Evolutionary conservation across 1,284 basidiomycete genomes (phyloP).

Genomic region (Blastosporella zonata): DNA sequence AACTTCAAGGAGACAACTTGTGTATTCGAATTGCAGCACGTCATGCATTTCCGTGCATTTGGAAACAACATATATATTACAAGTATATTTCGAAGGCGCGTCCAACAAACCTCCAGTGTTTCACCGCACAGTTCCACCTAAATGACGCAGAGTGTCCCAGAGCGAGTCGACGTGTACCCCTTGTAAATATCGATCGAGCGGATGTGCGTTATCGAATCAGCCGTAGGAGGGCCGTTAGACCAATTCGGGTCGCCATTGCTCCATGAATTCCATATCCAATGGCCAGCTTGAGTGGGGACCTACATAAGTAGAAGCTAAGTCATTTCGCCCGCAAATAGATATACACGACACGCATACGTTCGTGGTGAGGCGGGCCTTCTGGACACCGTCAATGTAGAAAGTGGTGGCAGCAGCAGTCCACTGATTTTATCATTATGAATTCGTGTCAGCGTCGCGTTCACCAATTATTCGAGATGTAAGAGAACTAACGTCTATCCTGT

Average conservation of each 20-base stretch:
- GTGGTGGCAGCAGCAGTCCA: constrained; percentile 28
- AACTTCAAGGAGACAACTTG: too few species aligned
- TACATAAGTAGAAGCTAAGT: constrained; percentile 9
- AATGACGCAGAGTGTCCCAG: constrained; percentile 24
- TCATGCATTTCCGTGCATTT: too few species aligned
- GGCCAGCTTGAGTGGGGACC: constrained; percentile 27
- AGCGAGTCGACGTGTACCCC: constrained; percentile 25
- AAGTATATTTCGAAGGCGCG: too few species aligned
- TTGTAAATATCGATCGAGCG: constrained; percentile 33
- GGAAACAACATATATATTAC: too few species aligned
- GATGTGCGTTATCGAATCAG: constrained; percentile 32
- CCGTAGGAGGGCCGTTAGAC: constrained; percentile 32
- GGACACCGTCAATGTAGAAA: constrained; percentile 32
- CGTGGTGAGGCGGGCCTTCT: constrained; percentile 26
- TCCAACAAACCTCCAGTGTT: too few species aligned
- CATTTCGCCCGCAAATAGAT: background rate
- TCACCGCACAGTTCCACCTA: too few species aligned
- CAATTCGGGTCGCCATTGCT: constrained; percentile 32
- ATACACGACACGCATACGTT: constrained; percentile 23
- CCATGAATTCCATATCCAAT: constrained; percentile 34
- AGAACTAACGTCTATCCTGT: constrained; percentile 31
- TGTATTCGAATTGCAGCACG: too few species aligned
- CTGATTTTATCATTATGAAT: constrained; percentile 17
- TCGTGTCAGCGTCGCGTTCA: too few species aligned
- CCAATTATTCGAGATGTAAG: background rate